These are phyloP conservation scores for Mycena crocata DNA, from an alignment of 768 basidiomycete species.

Conservation along the genomic window DNA sequence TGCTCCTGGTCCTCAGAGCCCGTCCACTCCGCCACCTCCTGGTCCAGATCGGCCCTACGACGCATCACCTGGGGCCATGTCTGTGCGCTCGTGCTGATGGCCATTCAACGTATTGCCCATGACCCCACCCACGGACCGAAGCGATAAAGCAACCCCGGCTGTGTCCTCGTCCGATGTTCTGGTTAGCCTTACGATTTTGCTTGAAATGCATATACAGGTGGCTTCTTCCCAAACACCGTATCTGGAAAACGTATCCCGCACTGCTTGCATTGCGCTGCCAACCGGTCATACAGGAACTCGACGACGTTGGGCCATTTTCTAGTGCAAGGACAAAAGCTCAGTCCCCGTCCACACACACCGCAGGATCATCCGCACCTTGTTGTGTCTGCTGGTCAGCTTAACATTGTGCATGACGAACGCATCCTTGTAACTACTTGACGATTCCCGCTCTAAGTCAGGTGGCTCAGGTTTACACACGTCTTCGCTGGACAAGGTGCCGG, in stretches of 20 bases:
- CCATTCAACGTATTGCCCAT: slow-evolving; percentile 26
- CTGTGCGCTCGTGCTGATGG: slow-evolving; percentile 36
- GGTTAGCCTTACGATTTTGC: slow-evolving; percentile 87
- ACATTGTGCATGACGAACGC: slow-evolving; percentile 70
- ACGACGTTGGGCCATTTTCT: slow-evolving; percentile 72
- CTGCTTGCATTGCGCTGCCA: slow-evolving; percentile 90
- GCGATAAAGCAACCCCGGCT: slow-evolving; percentile 90
- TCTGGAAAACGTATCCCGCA: slow-evolving; percentile 92
- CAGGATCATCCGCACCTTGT: slow-evolving; percentile 59
- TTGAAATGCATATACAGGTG: slow-evolving; percentile 98
- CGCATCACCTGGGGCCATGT: slow-evolving; percentile 38
- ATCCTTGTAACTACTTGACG: slow-evolving; percentile 68
- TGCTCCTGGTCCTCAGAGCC: slow-evolving; percentile 79
- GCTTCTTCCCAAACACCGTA: slow-evolving; percentile 73
- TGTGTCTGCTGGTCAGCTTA: slow-evolving; percentile 76
- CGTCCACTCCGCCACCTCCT: slow-evolving; percentile 77
- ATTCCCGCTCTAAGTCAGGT: slow-evolving; percentile 58
- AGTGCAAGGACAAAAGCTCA: slow-evolving; percentile 25
- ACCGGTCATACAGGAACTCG: slow-evolving; percentile 77
- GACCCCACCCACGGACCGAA: slow-evolving; percentile 34
- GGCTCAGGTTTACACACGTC: slow-evolving; percentile 45
- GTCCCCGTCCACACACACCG: neutral
- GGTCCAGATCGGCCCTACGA: slow-evolving; percentile 52
- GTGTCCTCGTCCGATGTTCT: slow-evolving; percentile 84
- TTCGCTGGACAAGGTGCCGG: slow-evolving; percentile 56